These are phyloP conservation scores for Elymus sibiricus DNA, from an alignment of 176 grass and related monocot genomes.

Conservation along the genomic window DNA sequence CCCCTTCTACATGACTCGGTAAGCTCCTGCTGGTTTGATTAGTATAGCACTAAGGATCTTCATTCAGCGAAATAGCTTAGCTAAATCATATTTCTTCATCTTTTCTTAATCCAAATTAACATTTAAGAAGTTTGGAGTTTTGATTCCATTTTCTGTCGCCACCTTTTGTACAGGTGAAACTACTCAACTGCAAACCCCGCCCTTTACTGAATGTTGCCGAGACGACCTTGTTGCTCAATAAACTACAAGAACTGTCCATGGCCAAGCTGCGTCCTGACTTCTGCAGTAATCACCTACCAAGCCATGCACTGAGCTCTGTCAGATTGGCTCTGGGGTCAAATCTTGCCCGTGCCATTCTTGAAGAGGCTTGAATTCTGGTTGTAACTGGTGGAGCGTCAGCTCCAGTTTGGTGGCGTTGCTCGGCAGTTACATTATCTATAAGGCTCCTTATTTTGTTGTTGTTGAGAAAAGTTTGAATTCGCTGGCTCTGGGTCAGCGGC, in stretches of 20 bases:
- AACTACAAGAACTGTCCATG: conserved; percentile 83
- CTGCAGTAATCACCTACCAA: conserved; percentile 46
- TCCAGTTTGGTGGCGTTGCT: background rate
- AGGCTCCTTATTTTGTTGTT: background rate
- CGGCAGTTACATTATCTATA: background rate
- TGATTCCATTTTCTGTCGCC: background rate
- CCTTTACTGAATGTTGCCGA: conserved; percentile 69
- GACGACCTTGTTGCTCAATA: conserved; percentile 79
- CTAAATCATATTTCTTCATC: background rate
- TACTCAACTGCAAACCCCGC: conserved; percentile 65
- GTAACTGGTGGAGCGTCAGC: background rate
- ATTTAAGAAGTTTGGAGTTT: background rate
- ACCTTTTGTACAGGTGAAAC: conserved; percentile 47
- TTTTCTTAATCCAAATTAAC: background rate
- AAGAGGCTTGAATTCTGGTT: conserved; percentile 52
- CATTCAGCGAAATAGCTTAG: background rate
- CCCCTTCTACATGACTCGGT: conserved; percentile 87
- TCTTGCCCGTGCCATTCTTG: conserved; percentile 69
- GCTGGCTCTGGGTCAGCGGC: background rate
- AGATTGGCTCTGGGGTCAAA: conserved; percentile 77
- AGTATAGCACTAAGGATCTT: conserved; percentile 29
- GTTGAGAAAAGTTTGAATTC: conserved; percentile 5
- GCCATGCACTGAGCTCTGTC: conserved; percentile 54
- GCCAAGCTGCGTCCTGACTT: conserved; percentile 73
- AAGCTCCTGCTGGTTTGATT: conserved; percentile 27